Evolutionary conservation across 1,139 yeast genomes (phyloP), one percentile per base, ranked within the genome.

Genomic region (Pneumocystis murina): DNA sequence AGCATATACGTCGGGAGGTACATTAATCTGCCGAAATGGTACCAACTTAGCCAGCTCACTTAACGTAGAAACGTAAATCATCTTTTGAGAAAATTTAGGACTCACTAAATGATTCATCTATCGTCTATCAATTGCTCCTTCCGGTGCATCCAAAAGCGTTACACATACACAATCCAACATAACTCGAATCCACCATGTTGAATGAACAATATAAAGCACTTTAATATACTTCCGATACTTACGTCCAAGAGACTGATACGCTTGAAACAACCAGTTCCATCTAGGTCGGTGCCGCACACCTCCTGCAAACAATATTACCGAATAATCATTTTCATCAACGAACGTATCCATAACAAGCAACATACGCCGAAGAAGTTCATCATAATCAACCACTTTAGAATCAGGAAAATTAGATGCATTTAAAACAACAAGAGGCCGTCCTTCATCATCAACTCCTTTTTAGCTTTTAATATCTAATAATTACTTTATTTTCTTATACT

Each of bases 171-270:
- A 81, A 65, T 88, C 92, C 28, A 88, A 81, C 48, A 90, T 80
- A 0, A 96, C 86, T 69, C 90, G 83, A 20, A 89, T 82, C 76
- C 92, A 82, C 92, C 96, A 90, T 63, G 88, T 86, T 70, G 91
- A 97, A 73, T 92, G 97, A 3, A 92, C 96, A 57, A 91, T 81
- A 68, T 86, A 86, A 2, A 89, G 78, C 69, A 83, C 85, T 63
- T 77, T 77, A 63, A 90, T 75, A 64, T 81, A 78, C 66, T 81
- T 81, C 66, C 81, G 80, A 63, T 80, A 77, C 16, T 80, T 79
- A 24, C 80, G 78, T n/a, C 91, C 84, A 60, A 92, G 80, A 69
- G 81, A 76, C 68, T 86, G 82, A 70, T 88, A 82, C 67, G 91
- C 84, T 70, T 84, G 85, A 60, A 91, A 78, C 59, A 91, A 88